A percentile compares a stretch with the other conserved stretches of the same genome.
phyloP scores from a whole-genome alignment of 192 early-diverging fungal genomes.

The Podila epicladia region DNA sequence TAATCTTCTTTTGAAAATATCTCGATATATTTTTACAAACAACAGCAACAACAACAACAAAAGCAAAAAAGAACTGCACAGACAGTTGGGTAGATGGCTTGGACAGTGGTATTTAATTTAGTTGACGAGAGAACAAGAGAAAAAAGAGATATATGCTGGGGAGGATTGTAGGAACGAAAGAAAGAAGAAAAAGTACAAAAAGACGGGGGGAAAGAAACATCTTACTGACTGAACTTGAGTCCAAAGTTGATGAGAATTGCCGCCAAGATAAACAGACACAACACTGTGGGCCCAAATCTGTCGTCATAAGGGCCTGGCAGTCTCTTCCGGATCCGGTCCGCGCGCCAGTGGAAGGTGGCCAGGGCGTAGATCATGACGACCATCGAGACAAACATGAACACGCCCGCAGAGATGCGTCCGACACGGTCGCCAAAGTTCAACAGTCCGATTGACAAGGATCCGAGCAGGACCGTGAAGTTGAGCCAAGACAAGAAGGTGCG shows the following conservation, averaged over 20 bases:
- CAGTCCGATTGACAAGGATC: conserved; percentile 77
- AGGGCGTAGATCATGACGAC: conserved; percentile 87
- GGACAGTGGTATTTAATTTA: background rate
- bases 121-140: too few relatives aligned
- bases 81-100: background rate
- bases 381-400: conserved; percentile 72
- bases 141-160: background rate
- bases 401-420: conserved; percentile 64
- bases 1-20: too few relatives aligned
- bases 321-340: conserved; percentile 70
- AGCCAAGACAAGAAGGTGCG: conserved; percentile 93
- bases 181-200: too few relatives aligned
- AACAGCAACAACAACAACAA: too few relatives aligned
- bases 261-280: conserved; percentile 73
- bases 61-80: background rate
- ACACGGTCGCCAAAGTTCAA: conserved; percentile 85
- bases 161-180: too few relatives aligned
- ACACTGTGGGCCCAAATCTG: conserved; percentile 73
- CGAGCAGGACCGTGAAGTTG: conserved; percentile 82
- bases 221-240: conserved; percentile 56
- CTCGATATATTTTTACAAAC: too few relatives aligned
- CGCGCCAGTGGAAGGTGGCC: conserved; percentile 79
- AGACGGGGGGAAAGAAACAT: conserved; percentile 28
- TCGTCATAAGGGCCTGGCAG: conserved; percentile 82
- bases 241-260: conserved; percentile 78